Percentiles rank a stretch among this genome's conserved stretches.
Conservation (phyloP, 2,329 filamentous ascomycete species). For the Podosphaera fusca region DNA sequence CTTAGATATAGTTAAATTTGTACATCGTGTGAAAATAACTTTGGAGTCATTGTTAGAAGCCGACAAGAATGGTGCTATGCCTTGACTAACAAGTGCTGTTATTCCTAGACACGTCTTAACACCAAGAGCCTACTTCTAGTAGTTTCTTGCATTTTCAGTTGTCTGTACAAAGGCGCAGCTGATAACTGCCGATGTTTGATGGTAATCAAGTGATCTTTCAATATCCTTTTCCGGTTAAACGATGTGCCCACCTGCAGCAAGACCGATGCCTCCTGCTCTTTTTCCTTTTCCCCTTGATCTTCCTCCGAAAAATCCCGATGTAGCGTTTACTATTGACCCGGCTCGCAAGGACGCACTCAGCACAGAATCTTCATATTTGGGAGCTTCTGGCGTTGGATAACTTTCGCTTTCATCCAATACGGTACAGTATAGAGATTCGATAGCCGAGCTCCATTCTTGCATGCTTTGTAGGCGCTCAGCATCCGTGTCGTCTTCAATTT, state of each 20-base stretch:
- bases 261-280: conserved; percentile 1
- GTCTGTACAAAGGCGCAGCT: not conserved
- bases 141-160: not conserved
- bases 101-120: not conserved
- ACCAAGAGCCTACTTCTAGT: not conserved
- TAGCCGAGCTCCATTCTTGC: conserved; percentile 45
- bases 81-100: not conserved
- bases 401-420: conserved; percentile 63
- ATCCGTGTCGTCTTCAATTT: conserved; percentile 55
- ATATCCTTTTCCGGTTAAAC: not conserved
- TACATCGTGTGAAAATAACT: not conserved
- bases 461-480: conserved; percentile 52
- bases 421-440: conserved; percentile 44
- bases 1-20: not conserved
- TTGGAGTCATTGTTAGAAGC: not conserved
- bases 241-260: not conserved
- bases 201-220: not conserved
- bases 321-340: not conserved
- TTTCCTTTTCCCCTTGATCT: conserved; percentile 4
- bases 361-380: conserved; percentile 6
- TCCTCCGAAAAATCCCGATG: not conserved
- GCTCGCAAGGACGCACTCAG: not conserved
- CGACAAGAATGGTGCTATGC: not conserved
- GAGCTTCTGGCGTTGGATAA: conserved; percentile 20
- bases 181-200: not conserved